Conservation (phyloP, 352 stramenopile genomes). For the Phytopythium vexans region DNA sequence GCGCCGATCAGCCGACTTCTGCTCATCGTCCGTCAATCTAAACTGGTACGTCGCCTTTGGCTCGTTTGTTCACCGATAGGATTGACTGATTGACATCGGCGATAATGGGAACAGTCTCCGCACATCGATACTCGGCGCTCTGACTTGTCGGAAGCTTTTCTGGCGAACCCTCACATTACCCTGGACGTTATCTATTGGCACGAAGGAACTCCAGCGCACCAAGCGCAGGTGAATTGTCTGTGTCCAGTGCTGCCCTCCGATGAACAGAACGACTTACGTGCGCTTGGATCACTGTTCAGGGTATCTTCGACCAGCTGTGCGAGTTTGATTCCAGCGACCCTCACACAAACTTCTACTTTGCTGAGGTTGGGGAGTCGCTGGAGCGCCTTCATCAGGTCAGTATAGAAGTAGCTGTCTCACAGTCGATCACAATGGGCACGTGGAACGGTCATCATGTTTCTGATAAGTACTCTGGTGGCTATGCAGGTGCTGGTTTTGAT, state of each 20-base stretch:
- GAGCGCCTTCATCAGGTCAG: conserved; percentile 59
- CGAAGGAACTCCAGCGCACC: conserved; percentile 20
- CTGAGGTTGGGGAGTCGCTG: conserved; percentile 39
- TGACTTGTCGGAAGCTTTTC: conserved; percentile 19
- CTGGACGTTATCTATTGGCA: conserved; percentile 57
- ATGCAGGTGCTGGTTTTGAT: conserved; percentile 34
- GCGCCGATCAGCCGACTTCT: conserved; percentile 25
- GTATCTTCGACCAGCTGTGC: conserved; percentile 43
- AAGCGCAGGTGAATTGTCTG: conserved; percentile 24
- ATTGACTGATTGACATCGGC: background rate
- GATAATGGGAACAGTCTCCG: conserved; percentile 12
- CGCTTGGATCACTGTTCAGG: conserved; percentile 6
- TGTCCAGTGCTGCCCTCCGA: background rate
- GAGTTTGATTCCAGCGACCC: conserved; percentile 39
- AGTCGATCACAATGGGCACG: background rate
- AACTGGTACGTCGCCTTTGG: conserved; percentile 14
- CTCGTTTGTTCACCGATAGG: background rate
- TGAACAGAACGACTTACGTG: background rate
- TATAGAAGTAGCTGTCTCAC: conserved; percentile 9
- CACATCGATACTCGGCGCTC: conserved; percentile 11
- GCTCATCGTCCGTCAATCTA: conserved; percentile 26
- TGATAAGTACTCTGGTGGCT: conserved; percentile 6
- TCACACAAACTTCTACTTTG: conserved; percentile 45
- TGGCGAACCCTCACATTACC: conserved; percentile 23
- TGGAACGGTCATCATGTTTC: too few species aligned